A percentile compares a stretch with the other conserved stretches of the same genome.
Conservation (phyloP, 2,329 filamentous ascomycete genomes). For the Colletotrichum sp. region DNA sequence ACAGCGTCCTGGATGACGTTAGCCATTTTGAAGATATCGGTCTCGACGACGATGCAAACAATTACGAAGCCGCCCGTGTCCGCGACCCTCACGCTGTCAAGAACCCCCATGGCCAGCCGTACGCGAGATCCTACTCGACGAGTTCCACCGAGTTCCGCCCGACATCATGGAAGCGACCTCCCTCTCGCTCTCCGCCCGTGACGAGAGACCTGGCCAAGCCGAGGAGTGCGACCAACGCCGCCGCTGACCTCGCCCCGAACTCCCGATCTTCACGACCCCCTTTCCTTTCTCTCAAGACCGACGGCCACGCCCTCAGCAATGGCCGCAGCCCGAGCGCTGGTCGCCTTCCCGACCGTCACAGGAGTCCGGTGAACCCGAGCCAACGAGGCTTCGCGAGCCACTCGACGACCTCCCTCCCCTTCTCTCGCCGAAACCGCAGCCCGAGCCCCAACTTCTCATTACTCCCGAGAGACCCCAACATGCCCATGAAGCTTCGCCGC, state of each 20-base stretch:
- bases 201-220: slow-evolving; percentile 33
- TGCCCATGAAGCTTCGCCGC: slow-evolving; percentile 49
- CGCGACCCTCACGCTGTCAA: slow-evolving; percentile 33
- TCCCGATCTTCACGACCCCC: slow-evolving; percentile 40
- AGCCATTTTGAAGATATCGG: slow-evolving; percentile 94
- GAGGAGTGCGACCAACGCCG: not conserved
- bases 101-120: slow-evolving; percentile 16
- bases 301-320: slow-evolving; percentile 43
- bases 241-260: not conserved
- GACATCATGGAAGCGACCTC: slow-evolving; percentile 9
- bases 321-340: slow-evolving; percentile 56
- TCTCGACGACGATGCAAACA: slow-evolving; percentile 66
- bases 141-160: slow-evolving; percentile 21
- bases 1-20: slow-evolving; percentile 72
- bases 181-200: slow-evolving; percentile 25
- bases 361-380: slow-evolving; percentile 10
- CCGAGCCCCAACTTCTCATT: slow-evolving; percentile 55
- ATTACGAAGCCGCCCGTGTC: slow-evolving; percentile 29
- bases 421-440: slow-evolving; percentile 49
- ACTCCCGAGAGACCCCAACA: slow-evolving; percentile 46
- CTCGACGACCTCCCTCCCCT: slow-evolving; percentile 43
- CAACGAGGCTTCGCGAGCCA: slow-evolving; percentile 38
- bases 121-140: slow-evolving; percentile 17
- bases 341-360: slow-evolving; percentile 33
- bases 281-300: slow-evolving; percentile 48